Evolutionary conservation across 2,329 filamentous ascomycete species (phyloP), one percentile per base, ranked within the genome.

Genomic region (Sphaerulina vaccinii): DNA sequence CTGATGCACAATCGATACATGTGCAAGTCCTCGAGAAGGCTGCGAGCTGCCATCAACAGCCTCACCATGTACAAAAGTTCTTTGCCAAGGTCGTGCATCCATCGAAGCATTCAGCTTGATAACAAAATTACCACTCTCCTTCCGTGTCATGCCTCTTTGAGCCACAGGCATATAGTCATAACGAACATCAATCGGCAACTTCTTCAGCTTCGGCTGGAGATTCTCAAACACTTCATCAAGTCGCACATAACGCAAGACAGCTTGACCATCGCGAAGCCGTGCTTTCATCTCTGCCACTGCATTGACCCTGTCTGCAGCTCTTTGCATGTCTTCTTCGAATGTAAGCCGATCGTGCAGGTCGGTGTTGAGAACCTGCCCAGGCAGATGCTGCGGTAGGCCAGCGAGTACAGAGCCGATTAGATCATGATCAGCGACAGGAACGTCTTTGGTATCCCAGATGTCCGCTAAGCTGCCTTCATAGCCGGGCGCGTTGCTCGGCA

Each of bases 401-500:
- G 54, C 38, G 7, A 62, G 35, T 16, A 62, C 41, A 10, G 52
- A 43, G 3, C 53, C 47, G 19, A 61, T 36, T 21, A 46, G 44
- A 16, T 46, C 36, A 1, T 45, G 23, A 9, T 62, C 55, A 3
- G 51, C 35, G 8, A 33, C 39, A 10, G 39, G 36, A 11, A 63
- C 38, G 7, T 54, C 51, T 32, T 58, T 61, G 11, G 56, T 58
- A n/a, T 49, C 55, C 60, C 60, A 62, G 6, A 27, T n/a, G 5
- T 59, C 51, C 11, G 61, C 58, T 8, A 62, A 51, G 24, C 51
- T 57, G 23, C 52, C 53, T 22, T 55, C 55, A 23, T 54, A 63
- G n/a, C 54, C 62, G 21, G 60, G 54, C 11, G 46, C 37, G n/a
- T 55, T 52, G 19, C 18, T 38, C 18, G 53, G 55, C 18, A 67